Evolutionary conservation across 78 protist genomes (phyloP), one percentile per base, ranked within the genome.

Genomic region (Protostelium mycophagum): DNA sequence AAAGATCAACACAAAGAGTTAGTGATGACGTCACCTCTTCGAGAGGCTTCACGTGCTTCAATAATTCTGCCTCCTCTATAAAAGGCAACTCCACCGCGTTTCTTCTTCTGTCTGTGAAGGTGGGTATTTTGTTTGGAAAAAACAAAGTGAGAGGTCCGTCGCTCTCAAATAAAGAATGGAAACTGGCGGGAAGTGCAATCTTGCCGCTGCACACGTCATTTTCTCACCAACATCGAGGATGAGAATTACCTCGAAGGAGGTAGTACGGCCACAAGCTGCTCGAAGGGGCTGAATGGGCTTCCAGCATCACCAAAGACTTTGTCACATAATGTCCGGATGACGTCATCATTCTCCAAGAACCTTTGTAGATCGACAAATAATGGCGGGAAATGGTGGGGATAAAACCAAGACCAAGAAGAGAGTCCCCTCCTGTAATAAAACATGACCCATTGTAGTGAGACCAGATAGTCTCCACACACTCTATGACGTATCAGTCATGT

Each of bases 311-410:
- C n/a, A n/a, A n/a, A n/a, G n/a, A n/a, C n/a, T n/a, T n/a, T n/a
- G n/a, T n/a, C n/a, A 83, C n/a, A n/a, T n/a, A n/a, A n/a, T n/a
- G n/a, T n/a, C n/a, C n/a, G n/a, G n/a, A n/a, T n/a, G n/a, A n/a
- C n/a, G n/a, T n/a, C n/a, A n/a, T n/a, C n/a, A n/a, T n/a, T n/a
- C 28, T 51, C 86, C 29, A 63, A 28, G 39, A 37, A 36, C n/a
- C 87, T 89, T 31, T 37, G 73, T 36, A 89, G 0, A 36, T 51
- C 93, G 36, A 38, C 28, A 73, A 86, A 28, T 63, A 98, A 91
- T 34, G 99, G 99, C 0, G 99, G 96, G 89, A 97, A 99, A 92
- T 98, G 98, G 88, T 91, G 98, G 28, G 99, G 99, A 88, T 94
- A 99, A 90, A 85, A 99, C 99, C 99, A 99, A 37, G 38, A 39